Percentiles rank a stretch among this genome's conserved stretches.
Conservation (phyloP, 176 grass and related monocot genomes). For the Puccinellia tenuiflora region DNA sequence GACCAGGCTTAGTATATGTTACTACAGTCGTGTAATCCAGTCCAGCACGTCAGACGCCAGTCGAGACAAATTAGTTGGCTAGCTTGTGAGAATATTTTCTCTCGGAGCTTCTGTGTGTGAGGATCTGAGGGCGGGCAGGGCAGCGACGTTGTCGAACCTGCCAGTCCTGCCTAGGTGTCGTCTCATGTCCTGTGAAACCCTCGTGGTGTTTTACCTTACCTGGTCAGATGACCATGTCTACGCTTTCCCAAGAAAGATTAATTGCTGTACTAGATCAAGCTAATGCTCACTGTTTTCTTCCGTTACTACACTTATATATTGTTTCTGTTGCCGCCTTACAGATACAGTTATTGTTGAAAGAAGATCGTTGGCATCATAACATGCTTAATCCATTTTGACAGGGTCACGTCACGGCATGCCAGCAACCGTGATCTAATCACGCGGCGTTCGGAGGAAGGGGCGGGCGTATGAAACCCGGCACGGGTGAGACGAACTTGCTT, state of each 20-base stretch:
- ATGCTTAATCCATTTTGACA: no score
- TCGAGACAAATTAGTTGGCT: neutral
- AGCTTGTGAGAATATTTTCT: no score
- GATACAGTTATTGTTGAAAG: no score
- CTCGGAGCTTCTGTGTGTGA: neutral
- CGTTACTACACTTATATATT: neutral
- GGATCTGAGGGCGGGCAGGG: neutral
- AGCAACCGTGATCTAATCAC: no score
- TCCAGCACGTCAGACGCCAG: neutral
- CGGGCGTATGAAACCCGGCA: neutral
- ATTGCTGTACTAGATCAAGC: neutral
- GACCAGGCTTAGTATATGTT: neutral
- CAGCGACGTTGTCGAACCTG: neutral
- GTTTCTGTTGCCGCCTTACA: no score
- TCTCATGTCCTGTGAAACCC: neutral
- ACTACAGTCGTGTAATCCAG: neutral
- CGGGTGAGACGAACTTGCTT: neutral
- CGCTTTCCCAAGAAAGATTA: neutral
- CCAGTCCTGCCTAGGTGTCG: neutral
- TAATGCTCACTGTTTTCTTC: neutral
- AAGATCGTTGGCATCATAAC: no score
- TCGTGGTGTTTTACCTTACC: neutral
- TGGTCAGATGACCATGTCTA: neutral
- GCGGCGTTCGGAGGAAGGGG: no score
- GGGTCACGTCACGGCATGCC: no score